These are phyloP conservation scores for Rhizophagus prolifer DNA, from an alignment of 192 early-diverging fungal genomes.

Conservation along the genomic window DNA sequence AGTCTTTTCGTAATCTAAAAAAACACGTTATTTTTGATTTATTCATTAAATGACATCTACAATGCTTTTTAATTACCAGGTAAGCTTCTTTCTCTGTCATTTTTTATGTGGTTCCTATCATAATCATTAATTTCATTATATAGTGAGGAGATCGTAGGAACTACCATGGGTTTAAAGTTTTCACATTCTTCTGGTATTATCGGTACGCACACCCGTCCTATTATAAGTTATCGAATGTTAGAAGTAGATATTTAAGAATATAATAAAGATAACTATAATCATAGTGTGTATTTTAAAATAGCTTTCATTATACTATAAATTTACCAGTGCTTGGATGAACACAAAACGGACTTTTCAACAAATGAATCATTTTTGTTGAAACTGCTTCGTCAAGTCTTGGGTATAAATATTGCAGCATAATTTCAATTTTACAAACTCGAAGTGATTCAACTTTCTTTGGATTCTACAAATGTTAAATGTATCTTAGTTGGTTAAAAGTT, in stretches of 20 bases:
- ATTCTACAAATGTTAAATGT: conserved; percentile 8
- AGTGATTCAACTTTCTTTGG: conserved; percentile 43
- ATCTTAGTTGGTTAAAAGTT: background rate
- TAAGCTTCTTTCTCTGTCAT: conserved; percentile 30
- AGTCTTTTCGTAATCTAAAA: conserved; percentile 52
- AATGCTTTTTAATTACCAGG: conserved; percentile 33
- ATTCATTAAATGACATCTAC: background rate
- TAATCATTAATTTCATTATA: conserved; percentile 63
- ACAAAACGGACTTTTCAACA: conserved; percentile 97
- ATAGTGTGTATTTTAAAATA: background rate
- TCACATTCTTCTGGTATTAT: conserved; percentile 76
- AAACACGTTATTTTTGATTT: too few species aligned
- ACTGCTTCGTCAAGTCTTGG: conserved; percentile 94
- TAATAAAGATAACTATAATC: background rate
- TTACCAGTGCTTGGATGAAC: conserved; percentile 93
- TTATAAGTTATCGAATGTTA: background rate
- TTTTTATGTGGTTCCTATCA: conserved; percentile 19
- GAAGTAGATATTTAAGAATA: too few species aligned
- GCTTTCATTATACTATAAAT: background rate
- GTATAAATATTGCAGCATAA: conserved; percentile 88
- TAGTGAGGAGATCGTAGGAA: conserved; percentile 73
- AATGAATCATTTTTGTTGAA: conserved; percentile 85
- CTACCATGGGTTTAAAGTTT: conserved; percentile 76
- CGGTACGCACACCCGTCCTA: conserved; percentile 91
- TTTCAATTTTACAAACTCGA: conserved; percentile 57